Base-by-base conservation (phyloP, 768 basidiomycete genomes). In the Russula virescens region DNA sequence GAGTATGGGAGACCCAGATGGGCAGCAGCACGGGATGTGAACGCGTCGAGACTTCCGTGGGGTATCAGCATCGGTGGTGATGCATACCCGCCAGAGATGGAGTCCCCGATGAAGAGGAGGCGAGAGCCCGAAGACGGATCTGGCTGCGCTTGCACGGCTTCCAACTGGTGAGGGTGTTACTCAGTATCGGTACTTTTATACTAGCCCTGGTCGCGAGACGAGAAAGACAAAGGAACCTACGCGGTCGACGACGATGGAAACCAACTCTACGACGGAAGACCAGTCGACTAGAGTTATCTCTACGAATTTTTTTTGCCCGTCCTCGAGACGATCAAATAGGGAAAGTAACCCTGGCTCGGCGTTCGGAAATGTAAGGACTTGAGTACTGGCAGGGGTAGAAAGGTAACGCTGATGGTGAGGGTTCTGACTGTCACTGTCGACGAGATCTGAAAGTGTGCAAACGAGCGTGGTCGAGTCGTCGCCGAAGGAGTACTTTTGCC, bases 31-130 rank as follows among this genome's bases (percentile, higher is more conserved):
- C 28, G 51, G 31, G 51, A 19, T 3, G 51, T 52, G 51, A 52
- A 52, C 13, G 31, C 31, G 11, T 52, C 51, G 35, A 52, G 35
- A 31, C 18, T 52, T 6, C 51, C 51, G 21, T 10, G 28, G 21
- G 51, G 51, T 9, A 52, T 52, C 35, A 35, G 31, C 18, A 11
- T 23, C 35, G 16, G 51, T 7, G 11, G 31, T 16, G 31, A n/a
- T 10, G 51, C n/a, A 38, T 9, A 52, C 8, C 31, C 51, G 21
- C 51, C 34, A 18, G 31, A 52, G 51, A 51, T 35, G 21, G 51
- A 52, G 51, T 52, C 51, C 19, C 51, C 28, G 5, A 52, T 52
- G 31, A 52, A 52, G 51, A 51, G 50, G 16, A 51, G 28, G 51
- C 31, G 51, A 31, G 51, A n/a, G 19, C 31, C 5, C 11, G 18